These are phyloP conservation scores for Cryptomeria japonica DNA, from an alignment of 75 land plant genomes.

Conservation along the genomic window DNA sequence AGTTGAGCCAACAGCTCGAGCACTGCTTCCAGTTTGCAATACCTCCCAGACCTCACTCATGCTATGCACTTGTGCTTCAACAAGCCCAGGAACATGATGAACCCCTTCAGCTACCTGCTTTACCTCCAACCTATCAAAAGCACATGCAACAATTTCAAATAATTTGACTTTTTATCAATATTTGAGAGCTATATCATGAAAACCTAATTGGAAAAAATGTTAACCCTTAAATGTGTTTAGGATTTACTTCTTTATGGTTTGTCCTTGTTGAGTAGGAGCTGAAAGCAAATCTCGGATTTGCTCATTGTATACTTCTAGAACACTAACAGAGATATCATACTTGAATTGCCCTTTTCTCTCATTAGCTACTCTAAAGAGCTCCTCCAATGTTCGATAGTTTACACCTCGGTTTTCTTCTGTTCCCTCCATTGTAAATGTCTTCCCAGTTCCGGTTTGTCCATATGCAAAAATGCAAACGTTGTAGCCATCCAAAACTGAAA, in stretches of 20 bases:
- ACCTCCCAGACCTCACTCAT: constrained; percentile 96
- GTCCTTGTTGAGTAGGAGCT: constrained; percentile 50
- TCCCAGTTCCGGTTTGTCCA: constrained; percentile 99
- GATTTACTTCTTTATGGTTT: constrained; percentile 62
- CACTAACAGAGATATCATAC: constrained; percentile 91
- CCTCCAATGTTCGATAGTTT: constrained; percentile 87
- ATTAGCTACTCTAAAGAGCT: constrained; percentile 66
- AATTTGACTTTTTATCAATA: neutral
- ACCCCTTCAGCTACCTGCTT: constrained; percentile 86
- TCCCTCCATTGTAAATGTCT: constrained; percentile 99
- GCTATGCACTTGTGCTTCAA: constrained; percentile 79
- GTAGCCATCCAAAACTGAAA: constrained; percentile 93
- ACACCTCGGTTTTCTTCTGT: constrained; percentile 80
- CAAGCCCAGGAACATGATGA: constrained; percentile 93
- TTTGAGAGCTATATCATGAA: neutral
- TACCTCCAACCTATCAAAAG: constrained; percentile 71
- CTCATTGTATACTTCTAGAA: constrained; percentile 96
- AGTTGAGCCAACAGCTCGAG: constrained; percentile 87
- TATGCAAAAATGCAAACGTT: constrained; percentile 99
- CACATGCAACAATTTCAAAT: neutral
- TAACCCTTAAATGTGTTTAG: neutral
- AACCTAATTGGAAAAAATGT: neutral
- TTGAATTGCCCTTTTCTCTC: constrained; percentile 54
- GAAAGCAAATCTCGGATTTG: constrained; percentile 89
- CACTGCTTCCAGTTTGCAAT: constrained; percentile 87